Conservation (phyloP, 139 green algal genomes). For the Chloropicon primus region DNA sequence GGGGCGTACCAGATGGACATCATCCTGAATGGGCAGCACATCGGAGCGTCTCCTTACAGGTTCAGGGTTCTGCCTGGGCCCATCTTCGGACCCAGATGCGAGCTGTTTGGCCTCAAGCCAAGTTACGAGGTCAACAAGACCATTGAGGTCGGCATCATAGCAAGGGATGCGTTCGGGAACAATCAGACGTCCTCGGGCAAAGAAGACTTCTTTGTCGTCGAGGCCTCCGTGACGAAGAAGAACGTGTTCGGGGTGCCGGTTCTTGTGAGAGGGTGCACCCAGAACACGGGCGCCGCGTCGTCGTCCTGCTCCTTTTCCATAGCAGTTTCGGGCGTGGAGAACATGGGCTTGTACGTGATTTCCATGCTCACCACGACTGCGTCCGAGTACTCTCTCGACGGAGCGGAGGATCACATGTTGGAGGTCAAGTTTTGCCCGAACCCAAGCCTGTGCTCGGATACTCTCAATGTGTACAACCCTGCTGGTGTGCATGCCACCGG, state of each 20-base stretch:
- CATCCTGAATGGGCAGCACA: slow-evolving; percentile 4
- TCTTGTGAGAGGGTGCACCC: neutral
- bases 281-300: neutral
- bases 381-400: neutral
- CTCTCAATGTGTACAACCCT: slow-evolving; percentile 12
- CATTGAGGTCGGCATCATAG: neutral
- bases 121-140: neutral
- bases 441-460: neutral
- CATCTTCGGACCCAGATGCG: slow-evolving; percentile 1
- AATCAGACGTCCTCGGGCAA: neutral
- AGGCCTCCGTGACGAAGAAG: neutral
- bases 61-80: neutral
- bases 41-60: neutral
- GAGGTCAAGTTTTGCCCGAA: slow-evolving; percentile 5
- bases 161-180: neutral
- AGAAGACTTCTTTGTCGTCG: neutral
- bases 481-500: neutral
- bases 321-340: neutral
- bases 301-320: slow-evolving; percentile 3
- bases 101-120: neutral
- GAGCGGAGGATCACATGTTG: neutral
- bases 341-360: slow-evolving; percentile 1
- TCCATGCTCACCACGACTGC: slow-evolving; percentile 1
- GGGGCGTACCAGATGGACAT: slow-evolving; percentile 2
- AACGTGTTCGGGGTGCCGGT: neutral